Conservation (phyloP, 257 asterid species). For the Solanum clarkiae region DNA sequence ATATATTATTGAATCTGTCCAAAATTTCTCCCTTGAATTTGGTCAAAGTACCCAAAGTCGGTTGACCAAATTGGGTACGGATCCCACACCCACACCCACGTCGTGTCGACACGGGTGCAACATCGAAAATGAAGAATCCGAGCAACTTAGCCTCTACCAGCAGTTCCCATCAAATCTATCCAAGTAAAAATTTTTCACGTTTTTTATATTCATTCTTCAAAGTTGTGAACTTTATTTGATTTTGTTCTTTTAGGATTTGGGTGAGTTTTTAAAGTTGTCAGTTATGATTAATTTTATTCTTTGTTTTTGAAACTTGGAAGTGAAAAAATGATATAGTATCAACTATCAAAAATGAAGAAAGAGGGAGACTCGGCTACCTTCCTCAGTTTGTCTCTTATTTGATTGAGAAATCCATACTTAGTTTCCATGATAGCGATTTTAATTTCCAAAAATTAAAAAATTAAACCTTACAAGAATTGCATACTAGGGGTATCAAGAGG, state of each 20-base stretch:
- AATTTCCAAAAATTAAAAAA: background rate
- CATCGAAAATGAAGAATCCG: too few relatives aligned
- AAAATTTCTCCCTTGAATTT: too few relatives aligned
- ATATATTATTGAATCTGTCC: too few relatives aligned
- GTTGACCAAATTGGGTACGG: too few relatives aligned
- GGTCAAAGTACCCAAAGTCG: too few relatives aligned
- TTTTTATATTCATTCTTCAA: background rate
- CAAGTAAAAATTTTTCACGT: background rate
- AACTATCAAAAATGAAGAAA: background rate
- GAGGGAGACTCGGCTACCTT: background rate
- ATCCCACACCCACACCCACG: too few relatives aligned
- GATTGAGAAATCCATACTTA: background rate
- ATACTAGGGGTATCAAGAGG: background rate
- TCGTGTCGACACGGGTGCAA: too few relatives aligned
- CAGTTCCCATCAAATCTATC: background rate
- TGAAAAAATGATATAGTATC: background rate
- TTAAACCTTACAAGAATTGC: background rate
- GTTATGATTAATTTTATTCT: background rate
- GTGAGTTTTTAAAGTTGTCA: background rate
- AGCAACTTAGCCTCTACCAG: too few relatives aligned
- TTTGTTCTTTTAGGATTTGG: background rate
- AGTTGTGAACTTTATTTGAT: background rate
- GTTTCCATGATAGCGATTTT: background rate
- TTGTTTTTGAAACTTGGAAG: background rate
- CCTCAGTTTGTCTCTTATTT: background rate